These are phyloP conservation scores for Picea engelmannii DNA, from an alignment of 83 land plant species.

Conservation along the genomic window DNA sequence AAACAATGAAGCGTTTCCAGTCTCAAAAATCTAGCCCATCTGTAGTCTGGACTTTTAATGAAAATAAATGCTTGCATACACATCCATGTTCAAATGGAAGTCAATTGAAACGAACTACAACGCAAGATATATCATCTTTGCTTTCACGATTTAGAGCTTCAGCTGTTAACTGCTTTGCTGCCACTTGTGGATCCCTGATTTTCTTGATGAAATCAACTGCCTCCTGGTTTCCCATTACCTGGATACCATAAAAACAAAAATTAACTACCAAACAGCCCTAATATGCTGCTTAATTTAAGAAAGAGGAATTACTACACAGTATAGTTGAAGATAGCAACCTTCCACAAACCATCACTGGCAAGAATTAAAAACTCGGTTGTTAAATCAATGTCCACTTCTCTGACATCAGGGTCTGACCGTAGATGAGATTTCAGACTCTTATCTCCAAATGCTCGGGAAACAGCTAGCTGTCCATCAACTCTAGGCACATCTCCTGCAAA, in stretches of 20 bases:
- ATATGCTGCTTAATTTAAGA: background rate
- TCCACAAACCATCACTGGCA: slow-evolving; percentile 87
- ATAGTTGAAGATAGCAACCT: slow-evolving; percentile 31
- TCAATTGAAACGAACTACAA: slow-evolving; percentile 47
- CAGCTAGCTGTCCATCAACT: slow-evolving; percentile 83
- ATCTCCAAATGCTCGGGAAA: slow-evolving; percentile 83
- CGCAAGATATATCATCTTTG: slow-evolving; percentile 65
- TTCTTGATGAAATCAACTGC: slow-evolving; percentile 43
- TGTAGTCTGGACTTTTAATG: background rate
- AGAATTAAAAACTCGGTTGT: slow-evolving; percentile 49
- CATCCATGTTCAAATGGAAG: background rate
- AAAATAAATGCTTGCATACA: slow-evolving; percentile 5
- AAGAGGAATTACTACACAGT: background rate
- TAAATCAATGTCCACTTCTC: slow-evolving; percentile 20
- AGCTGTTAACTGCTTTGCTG: slow-evolving; percentile 48
- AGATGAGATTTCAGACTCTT: slow-evolving; percentile 70
- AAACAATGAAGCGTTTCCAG: background rate
- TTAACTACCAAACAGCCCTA: slow-evolving; percentile 1
- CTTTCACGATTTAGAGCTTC: slow-evolving; percentile 54
- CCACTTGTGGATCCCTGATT: slow-evolving; percentile 42
- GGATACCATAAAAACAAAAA: slow-evolving; percentile 4
- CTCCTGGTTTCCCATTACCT: slow-evolving; percentile 54
- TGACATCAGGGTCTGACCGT: slow-evolving; percentile 70
- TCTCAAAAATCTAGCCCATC: background rate
- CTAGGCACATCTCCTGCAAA: slow-evolving; percentile 74